Base-by-base conservation (phyloP, 805 yeast species). In the Candida maltosa region DNA sequence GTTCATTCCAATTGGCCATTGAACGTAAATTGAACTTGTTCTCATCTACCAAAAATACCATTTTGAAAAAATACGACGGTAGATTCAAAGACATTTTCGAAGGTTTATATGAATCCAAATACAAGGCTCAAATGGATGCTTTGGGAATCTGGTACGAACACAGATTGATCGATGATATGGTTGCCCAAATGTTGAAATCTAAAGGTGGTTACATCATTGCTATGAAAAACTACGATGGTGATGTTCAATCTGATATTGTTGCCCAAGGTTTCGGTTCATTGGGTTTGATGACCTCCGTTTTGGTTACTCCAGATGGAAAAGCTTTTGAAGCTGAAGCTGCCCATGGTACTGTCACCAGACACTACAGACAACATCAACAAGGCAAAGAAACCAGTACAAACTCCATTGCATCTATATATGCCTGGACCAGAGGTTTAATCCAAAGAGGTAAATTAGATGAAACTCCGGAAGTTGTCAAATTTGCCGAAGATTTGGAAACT, bases 311-410 rank as follows among this genome's bases (percentile, higher is more conserved):
- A 34, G 91, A 84, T 62, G 93, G 93, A 27, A 81, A 82, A 57
- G 78, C 88, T n/a, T 84, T 80, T 49, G 93, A 84, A 66, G 72
- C 84, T 41, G 93, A 84, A 60, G 91, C 91, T 40, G 93, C 93
- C 22, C 93, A 84, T 53, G 93, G 93, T 49, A 84, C 93, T 12
- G 93, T 84, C 44, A 84, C 93, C 21, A 80, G 93, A 75, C 93
- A 84, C 56, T 84, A 69, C 66, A 80, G 91, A 75, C 84, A 78
- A 60, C 78, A 80, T 50, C 91, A 84, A 62, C 77, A 77, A 53
- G 91, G 91, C 43, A 80, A 83, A 55, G 87, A 82, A 57, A 84
- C 93, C 6, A 82, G 89, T 4, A 84, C 93, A 36, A 84, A 84
- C 64, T 83, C 93, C 6, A 84, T 84, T 59, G 93, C 93, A 4